Evolutionary conservation across 1,284 basidiomycete genomes (phyloP).

Genomic region (Sanghuangporus weigelae): DNA sequence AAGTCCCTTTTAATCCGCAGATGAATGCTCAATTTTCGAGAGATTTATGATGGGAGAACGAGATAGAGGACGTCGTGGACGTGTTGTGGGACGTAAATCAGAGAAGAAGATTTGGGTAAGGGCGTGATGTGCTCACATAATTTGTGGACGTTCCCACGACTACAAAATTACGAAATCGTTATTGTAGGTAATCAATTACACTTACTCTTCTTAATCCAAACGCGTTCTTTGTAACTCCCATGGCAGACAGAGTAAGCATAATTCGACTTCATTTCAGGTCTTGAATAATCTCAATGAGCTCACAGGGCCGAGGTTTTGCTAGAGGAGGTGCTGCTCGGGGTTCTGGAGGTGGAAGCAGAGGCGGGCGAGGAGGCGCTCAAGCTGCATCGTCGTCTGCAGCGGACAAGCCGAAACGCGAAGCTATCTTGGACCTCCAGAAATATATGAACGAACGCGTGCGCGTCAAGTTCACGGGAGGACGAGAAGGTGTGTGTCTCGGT

Average conservation of each 20-base stretch:
- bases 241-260: constrained; percentile 34
- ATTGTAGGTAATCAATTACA: not conserved
- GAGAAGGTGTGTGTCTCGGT: constrained; percentile 66
- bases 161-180: not conserved
- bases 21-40: not conserved
- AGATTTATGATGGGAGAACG: not conserved
- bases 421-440: constrained; percentile 92
- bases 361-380: constrained; percentile 39
- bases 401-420: constrained; percentile 91
- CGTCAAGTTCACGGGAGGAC: constrained; percentile 95
- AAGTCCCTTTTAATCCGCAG: constrained; percentile 12
- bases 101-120: constrained; percentile 5
- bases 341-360: constrained; percentile 29
- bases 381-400: constrained; percentile 40
- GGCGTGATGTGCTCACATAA: constrained; percentile 6
- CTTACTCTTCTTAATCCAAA: too few relatives aligned
- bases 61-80: constrained; percentile 4
- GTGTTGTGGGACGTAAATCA: constrained; percentile 3
- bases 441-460: constrained; percentile 90
- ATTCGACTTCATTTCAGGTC: not conserved
- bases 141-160: not conserved
- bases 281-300: not conserved
- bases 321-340: constrained; percentile 39
- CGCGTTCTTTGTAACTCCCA: constrained; percentile 13
- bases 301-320: constrained; percentile 44